Percentiles rank a stretch among this genome's conserved stretches.
Evolutionary conservation across 2,329 filamentous ascomycete genomes (phyloP).

Genomic region (Verticillium isaacii): DNA sequence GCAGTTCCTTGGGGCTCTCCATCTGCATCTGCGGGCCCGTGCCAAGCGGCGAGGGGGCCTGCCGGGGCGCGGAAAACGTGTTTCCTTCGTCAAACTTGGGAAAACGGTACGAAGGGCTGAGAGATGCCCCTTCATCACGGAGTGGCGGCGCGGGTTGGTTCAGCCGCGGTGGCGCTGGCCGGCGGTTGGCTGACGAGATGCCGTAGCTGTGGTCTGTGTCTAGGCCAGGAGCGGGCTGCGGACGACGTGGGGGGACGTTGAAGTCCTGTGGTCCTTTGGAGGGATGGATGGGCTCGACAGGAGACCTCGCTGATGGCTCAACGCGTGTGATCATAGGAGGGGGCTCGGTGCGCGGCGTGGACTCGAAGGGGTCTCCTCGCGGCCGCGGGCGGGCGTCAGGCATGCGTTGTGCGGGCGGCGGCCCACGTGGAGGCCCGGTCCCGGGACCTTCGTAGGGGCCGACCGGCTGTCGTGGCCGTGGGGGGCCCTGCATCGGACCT

Average conservation of each 20-base stretch:
- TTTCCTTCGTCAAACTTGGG: background rate
- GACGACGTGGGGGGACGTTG: background rate
- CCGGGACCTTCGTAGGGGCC: background rate
- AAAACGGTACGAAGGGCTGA: background rate
- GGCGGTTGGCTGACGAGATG: constrained; percentile 10
- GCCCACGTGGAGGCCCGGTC: background rate
- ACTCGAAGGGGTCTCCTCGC: background rate
- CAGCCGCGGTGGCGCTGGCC: constrained; percentile 7
- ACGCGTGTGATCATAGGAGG: background rate
- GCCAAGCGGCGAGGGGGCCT: background rate
- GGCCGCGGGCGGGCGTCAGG: background rate
- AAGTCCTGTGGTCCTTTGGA: constrained; percentile 4
- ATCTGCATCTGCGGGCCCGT: background rate
- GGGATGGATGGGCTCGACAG: background rate
- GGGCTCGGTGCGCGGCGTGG: background rate
- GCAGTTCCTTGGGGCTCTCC: background rate
- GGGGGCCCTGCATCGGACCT: background rate
- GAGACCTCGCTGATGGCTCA: background rate
- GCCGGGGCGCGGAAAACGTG: background rate
- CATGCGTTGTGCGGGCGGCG: background rate
- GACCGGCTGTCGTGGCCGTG: background rate
- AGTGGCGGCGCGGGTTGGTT: background rate
- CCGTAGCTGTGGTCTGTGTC: constrained; percentile 9
- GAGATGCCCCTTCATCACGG: background rate
- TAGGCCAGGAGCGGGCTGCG: background rate